phyloP scores from a whole-genome alignment of 2,329 filamentous ascomycete genomes.

The Karstenula rhodostoma region DNA sequence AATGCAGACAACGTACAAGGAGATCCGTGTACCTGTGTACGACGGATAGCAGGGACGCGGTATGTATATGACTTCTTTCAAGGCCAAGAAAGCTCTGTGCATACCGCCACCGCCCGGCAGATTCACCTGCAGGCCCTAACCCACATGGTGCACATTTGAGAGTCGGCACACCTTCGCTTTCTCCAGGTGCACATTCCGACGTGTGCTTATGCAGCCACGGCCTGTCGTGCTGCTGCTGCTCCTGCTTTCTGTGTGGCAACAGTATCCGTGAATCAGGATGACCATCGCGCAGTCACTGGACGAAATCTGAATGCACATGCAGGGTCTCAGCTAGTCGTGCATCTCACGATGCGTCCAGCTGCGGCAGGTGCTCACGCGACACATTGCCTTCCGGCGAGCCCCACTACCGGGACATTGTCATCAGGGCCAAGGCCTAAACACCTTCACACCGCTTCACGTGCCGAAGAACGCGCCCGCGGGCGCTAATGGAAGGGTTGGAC shows the following conservation, averaged over 20 bases:
- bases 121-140: conserved; percentile 5
- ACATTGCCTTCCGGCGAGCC: conserved; percentile 12
- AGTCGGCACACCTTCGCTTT: not conserved
- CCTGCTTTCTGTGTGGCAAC: conserved; percentile 4
- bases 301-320: conserved; percentile 7
- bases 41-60: not conserved
- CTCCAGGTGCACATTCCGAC: not conserved
- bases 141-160: not conserved
- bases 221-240: not conserved
- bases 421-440: conserved; percentile 5
- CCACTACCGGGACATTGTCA: conserved; percentile 3
- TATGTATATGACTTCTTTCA: conserved; percentile 7
- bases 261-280: not conserved
- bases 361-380: conserved; percentile 38
- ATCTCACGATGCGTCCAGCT: conserved; percentile 13
- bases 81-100: conserved; percentile 2
- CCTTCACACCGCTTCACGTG: conserved; percentile 37
- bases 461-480: conserved; percentile 24
- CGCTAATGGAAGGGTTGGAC: too few relatives aligned
- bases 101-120: not conserved
- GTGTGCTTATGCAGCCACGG: conserved; percentile 3
- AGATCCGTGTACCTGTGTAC: not conserved
- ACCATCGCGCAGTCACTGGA: conserved; percentile 14
- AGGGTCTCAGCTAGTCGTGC: conserved; percentile 7
- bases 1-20: not conserved